Conservation (phyloP, 176 grass and related monocot genomes). For the Alopecurus myosuroides region DNA sequence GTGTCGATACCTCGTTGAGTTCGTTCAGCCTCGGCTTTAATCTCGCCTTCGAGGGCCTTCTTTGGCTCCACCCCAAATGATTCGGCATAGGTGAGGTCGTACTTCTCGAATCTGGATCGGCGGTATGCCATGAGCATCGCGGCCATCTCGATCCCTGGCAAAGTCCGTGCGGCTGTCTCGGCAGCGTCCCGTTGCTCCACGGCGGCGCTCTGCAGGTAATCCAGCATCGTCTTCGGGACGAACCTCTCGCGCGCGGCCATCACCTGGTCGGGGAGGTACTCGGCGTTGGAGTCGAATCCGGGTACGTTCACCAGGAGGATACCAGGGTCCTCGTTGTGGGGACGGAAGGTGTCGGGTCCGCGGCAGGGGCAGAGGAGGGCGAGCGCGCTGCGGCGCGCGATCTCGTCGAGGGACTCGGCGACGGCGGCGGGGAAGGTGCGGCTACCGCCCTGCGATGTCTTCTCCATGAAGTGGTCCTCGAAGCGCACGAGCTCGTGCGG, state of each 20-base stretch:
- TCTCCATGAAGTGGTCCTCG: constrained; percentile 52
- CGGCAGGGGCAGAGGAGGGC: constrained; percentile 69
- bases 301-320: constrained; percentile 70
- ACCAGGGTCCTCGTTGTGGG: constrained; percentile 24
- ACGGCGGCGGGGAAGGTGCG: constrained; percentile 63
- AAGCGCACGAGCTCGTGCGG: constrained; percentile 75
- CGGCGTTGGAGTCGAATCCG: constrained; percentile 55
- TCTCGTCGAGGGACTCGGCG: constrained; percentile 79
- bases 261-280: constrained; percentile 72
- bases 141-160: constrained; percentile 40
- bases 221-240: constrained; percentile 19
- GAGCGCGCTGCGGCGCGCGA: constrained; percentile 56
- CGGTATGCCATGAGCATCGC: constrained; percentile 60
- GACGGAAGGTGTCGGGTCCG: constrained; percentile 28
- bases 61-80: constrained; percentile 67
- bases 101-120: constrained; percentile 36
- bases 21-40: constrained; percentile 22
- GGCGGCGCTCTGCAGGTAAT: constrained; percentile 45
- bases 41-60: constrained; percentile 8
- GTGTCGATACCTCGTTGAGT: constrained; percentile 83
- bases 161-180: neutral
- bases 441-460: constrained; percentile 42
- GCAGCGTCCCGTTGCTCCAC: constrained; percentile 23
- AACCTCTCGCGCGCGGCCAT: constrained; percentile 43
- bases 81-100: constrained; percentile 74